A percentile compares a stretch with the other conserved stretches of the same genome.
Conservation (phyloP, 1,284 basidiomycete genomes). For the Pterulicium gracile region DNA sequence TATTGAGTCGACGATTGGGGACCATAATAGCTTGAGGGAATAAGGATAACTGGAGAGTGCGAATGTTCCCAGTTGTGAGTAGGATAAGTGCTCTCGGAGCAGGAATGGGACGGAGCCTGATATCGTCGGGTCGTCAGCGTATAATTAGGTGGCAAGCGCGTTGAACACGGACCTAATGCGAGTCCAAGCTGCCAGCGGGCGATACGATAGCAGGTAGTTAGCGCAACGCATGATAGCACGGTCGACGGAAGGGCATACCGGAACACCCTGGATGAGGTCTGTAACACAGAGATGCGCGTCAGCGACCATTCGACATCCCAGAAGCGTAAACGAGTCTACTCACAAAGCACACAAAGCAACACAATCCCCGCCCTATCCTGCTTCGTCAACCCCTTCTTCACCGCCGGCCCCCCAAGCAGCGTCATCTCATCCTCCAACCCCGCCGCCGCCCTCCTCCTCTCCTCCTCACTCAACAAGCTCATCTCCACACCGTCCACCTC, state of each 20-base stretch:
- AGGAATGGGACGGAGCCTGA: conserved; percentile 94
- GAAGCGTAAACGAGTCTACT: no score
- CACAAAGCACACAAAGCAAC: conserved; percentile 83
- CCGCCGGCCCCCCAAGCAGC: conserved; percentile 16
- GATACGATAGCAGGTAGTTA: conserved; percentile 9
- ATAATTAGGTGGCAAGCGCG: no score
- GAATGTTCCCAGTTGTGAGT: conserved; percentile 94
- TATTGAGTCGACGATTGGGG: conserved; percentile 91
- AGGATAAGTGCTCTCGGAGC: conserved; percentile 88
- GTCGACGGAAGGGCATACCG: conserved; percentile 50
- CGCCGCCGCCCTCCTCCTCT: conserved; percentile 33
- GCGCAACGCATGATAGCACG: conserved; percentile 3
- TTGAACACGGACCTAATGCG: conserved; percentile 62
- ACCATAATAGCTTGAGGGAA: conserved; percentile 96
- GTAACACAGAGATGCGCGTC: conserved; percentile 8
- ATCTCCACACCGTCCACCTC: conserved; percentile 51
- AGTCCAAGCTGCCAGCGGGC: conserved; percentile 46
- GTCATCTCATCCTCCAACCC: conserved; percentile 26
- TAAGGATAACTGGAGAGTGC: conserved; percentile 94
- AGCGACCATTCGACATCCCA: conserved; percentile 12
- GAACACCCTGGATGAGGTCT: conserved; percentile 93
- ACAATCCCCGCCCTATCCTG: conserved; percentile 83
- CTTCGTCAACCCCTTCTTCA: conserved; percentile 49
- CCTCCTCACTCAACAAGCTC: conserved; percentile 48
- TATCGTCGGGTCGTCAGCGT: no score